These are phyloP conservation scores for Colletotrichum sp. DNA, from an alignment of 2,329 filamentous ascomycete species.

Conservation along the genomic window DNA sequence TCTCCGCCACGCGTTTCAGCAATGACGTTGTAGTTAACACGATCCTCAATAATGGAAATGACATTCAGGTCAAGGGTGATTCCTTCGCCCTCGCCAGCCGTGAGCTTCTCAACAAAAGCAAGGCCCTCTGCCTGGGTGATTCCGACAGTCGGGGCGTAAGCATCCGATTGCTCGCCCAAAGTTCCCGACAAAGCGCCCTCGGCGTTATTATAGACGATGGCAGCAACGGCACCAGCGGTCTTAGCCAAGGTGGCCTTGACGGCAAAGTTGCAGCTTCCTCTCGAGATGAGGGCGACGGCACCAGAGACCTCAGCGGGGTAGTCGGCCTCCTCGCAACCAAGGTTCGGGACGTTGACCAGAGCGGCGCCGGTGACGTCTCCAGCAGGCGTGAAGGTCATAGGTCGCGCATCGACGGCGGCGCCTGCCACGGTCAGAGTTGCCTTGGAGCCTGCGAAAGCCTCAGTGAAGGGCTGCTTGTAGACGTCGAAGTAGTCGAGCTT, in stretches of 20 bases:
- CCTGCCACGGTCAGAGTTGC: slow-evolving; percentile 34
- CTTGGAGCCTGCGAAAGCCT: slow-evolving; percentile 38
- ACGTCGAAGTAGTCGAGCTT: slow-evolving; percentile 46
- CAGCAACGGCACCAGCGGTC: slow-evolving; percentile 59
- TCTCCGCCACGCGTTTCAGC: slow-evolving; percentile 55
- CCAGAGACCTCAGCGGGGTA: slow-evolving; percentile 57
- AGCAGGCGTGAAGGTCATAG: slow-evolving; percentile 56
- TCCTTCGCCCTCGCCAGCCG: slow-evolving; percentile 33
- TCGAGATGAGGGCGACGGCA: slow-evolving; percentile 63
- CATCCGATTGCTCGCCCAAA: slow-evolving; percentile 50
- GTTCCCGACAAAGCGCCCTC: slow-evolving; percentile 57
- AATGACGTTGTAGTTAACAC: slow-evolving; percentile 55
- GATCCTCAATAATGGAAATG: slow-evolving; percentile 51
- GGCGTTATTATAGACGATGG: slow-evolving; percentile 68
- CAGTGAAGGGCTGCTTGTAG: slow-evolving; percentile 48
- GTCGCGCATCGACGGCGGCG: slow-evolving; percentile 26
- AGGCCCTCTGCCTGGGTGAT: slow-evolving; percentile 53
- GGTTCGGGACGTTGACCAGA: slow-evolving; percentile 51
- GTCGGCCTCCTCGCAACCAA: slow-evolving; percentile 59
- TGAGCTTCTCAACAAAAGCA: slow-evolving; percentile 32
- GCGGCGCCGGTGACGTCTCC: slow-evolving; percentile 41
- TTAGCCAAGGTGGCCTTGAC: slow-evolving; percentile 62
- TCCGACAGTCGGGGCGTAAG: slow-evolving; percentile 57
- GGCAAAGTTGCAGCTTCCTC: slow-evolving; percentile 64
- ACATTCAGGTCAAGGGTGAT: slow-evolving; percentile 41